A percentile compares a stretch with the other conserved stretches of the same genome.
phyloP scores from a whole-genome alignment of 148 eudicot genomes.

The Euryodendron excelsum region DNA sequence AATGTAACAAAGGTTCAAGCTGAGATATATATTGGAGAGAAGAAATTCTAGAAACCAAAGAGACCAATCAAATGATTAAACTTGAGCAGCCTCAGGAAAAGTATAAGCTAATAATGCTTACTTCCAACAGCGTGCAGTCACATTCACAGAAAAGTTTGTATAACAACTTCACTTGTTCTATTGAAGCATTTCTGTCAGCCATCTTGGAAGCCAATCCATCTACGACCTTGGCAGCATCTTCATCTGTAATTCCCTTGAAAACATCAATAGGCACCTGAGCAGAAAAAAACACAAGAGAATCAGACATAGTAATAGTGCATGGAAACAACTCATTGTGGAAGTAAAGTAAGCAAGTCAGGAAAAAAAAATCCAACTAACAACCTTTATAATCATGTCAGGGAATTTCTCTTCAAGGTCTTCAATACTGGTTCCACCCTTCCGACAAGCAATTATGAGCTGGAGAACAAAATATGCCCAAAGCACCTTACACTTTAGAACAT shows the following conservation, averaged over 20 bases:
- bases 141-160: conserved; percentile 79
- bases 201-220: conserved; percentile 78
- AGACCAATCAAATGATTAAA: neutral
- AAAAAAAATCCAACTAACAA: conserved; percentile 13
- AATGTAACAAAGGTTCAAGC: conserved; percentile 1
- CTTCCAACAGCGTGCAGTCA: conserved; percentile 95
- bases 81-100: neutral
- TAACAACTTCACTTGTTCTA: conserved; percentile 95
- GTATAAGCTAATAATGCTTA: conserved; percentile 25
- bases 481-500: neutral
- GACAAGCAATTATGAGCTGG: conserved; percentile 89
- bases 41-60: neutral
- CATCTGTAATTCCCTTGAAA: conserved; percentile 87
- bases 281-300: conserved; percentile 4
- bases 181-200: conserved; percentile 73
- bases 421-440: conserved; percentile 95
- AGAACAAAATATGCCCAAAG: conserved; percentile 12
- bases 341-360: neutral
- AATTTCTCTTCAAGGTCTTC: conserved; percentile 97
- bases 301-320: conserved; percentile 2
- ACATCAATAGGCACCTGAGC: conserved; percentile 89
- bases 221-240: conserved; percentile 96
- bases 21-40: neutral
- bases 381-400: conserved; percentile 98
- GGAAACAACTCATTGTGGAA: neutral